These are phyloP conservation scores for Pleodorina starrii DNA, from an alignment of 139 green algal species.

Conservation along the genomic window DNA sequence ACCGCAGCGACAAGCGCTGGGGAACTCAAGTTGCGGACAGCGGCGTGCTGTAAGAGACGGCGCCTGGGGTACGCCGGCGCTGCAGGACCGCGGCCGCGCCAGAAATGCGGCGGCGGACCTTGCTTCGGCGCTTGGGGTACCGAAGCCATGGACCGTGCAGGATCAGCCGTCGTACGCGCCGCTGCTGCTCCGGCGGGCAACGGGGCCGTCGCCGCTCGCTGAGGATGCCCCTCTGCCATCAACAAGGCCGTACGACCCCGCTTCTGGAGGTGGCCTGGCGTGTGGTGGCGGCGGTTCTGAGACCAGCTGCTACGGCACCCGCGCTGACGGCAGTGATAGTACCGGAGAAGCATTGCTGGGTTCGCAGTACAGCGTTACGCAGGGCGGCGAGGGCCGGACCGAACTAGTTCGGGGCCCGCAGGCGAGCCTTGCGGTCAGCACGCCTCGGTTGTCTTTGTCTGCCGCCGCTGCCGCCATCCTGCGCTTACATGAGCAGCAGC, in stretches of 20 bases:
- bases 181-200: not conserved
- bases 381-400: not conserved
- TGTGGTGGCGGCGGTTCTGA: too few relatives aligned
- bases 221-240: too few relatives aligned
- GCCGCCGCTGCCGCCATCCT: not conserved
- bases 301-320: not conserved
- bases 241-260: too few relatives aligned
- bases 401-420: not conserved
- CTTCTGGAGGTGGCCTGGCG: too few relatives aligned
- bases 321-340: not conserved
- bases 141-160: not conserved
- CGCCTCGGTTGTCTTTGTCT: too few relatives aligned
- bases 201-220: too few relatives aligned
- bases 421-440: too few relatives aligned
- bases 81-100: not conserved
- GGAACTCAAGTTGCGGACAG: too few relatives aligned
- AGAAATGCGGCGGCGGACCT: not conserved
- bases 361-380: not conserved
- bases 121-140: not conserved
- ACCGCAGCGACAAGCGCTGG: not conserved
- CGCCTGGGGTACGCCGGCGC: too few relatives aligned
- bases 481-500: not conserved
- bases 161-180: slow-evolving; percentile 31
- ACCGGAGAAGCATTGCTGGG: not conserved
- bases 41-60: not conserved